Percentiles rank a stretch among this genome's conserved stretches.
These are phyloP conservation scores for Xylaria hypoxylon DNA, from an alignment of 2,329 filamentous ascomycete species.

Conservation along the genomic window DNA sequence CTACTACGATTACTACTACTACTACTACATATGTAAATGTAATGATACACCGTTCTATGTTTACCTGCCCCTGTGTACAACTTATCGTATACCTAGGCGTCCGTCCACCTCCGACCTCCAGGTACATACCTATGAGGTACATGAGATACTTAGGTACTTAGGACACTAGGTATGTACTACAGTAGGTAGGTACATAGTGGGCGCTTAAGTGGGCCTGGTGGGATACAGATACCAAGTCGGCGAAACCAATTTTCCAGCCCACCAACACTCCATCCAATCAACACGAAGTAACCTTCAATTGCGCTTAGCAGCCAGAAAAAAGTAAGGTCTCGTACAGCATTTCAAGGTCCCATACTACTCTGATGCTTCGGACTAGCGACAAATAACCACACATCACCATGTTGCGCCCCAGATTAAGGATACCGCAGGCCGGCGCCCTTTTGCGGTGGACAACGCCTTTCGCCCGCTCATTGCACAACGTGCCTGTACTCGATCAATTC, in stretches of 20 bases:
- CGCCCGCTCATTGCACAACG: conserved; percentile 59
- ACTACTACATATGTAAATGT: no score
- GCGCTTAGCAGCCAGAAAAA: conserved; percentile 42
- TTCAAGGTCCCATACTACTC: conserved; percentile 9
- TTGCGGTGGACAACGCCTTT: conserved; percentile 50
- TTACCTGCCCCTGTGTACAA: no score
- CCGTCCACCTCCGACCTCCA: no score
- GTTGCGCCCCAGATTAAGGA: conserved; percentile 67
- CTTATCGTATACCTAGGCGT: no score
- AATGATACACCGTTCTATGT: no score
- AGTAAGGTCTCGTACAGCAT: conserved; percentile 37
- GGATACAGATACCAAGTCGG: conserved; percentile 30
- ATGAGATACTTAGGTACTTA: no score
- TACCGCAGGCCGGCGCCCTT: conserved; percentile 58
- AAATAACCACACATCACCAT: conserved; percentile 53
- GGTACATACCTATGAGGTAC: no score
- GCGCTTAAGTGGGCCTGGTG: no score
- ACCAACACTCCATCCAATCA: conserved; percentile 42
- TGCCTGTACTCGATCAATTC: conserved; percentile 61
- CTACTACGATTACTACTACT: no score
- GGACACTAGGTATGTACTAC: background rate
- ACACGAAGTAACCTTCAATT: conserved; percentile 23
- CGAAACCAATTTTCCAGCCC: conserved; percentile 46
- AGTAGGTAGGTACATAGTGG: background rate
- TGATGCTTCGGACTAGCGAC: conserved; percentile 34